Percentiles rank a stretch among this genome's conserved stretches.
phyloP scores from a whole-genome alignment of 2,329 filamentous ascomycete genomes.

The Alternaria infectoria region DNA sequence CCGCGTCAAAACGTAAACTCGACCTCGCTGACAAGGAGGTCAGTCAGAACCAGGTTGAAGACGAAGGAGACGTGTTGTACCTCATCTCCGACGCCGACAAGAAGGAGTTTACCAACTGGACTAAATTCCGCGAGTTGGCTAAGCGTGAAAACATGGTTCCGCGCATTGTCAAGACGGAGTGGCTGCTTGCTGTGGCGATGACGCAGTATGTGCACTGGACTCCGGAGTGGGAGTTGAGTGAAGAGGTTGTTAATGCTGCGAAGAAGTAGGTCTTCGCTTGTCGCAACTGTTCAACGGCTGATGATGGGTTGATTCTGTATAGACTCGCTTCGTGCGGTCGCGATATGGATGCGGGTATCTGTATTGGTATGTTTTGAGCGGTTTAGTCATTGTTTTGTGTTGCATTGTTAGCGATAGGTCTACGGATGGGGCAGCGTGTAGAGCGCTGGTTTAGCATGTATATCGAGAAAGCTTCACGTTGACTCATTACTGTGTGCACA shows the following conservation, averaged over 20 bases:
- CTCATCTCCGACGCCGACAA: constrained; percentile 72
- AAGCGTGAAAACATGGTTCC: constrained; percentile 78
- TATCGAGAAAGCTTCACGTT: neutral
- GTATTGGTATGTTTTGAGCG: neutral
- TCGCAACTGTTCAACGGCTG: constrained; percentile 6
- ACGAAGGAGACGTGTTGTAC: constrained; percentile 66
- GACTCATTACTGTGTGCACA: neutral
- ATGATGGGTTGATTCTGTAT: constrained; percentile 12
- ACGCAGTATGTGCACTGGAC: constrained; percentile 70
- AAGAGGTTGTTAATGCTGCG: constrained; percentile 36
- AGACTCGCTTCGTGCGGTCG: neutral
- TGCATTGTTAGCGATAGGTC: neutral
- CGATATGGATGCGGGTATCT: neutral
- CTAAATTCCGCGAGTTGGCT: constrained; percentile 80
- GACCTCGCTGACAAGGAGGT: constrained; percentile 34
- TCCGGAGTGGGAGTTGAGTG: constrained; percentile 41
- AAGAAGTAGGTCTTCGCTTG: constrained; percentile 15
- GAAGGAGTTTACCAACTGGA: constrained; percentile 78
- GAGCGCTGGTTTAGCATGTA: no score
- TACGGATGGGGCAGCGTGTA: no score
- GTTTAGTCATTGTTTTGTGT: neutral
- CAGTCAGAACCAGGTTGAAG: constrained; percentile 68
- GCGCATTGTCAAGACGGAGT: constrained; percentile 82
- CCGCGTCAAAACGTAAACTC: constrained; percentile 50
- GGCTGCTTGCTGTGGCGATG: constrained; percentile 90